Conservation (phyloP, 2,329 filamentous ascomycete species). For the Cordyceps farinosa region DNA sequence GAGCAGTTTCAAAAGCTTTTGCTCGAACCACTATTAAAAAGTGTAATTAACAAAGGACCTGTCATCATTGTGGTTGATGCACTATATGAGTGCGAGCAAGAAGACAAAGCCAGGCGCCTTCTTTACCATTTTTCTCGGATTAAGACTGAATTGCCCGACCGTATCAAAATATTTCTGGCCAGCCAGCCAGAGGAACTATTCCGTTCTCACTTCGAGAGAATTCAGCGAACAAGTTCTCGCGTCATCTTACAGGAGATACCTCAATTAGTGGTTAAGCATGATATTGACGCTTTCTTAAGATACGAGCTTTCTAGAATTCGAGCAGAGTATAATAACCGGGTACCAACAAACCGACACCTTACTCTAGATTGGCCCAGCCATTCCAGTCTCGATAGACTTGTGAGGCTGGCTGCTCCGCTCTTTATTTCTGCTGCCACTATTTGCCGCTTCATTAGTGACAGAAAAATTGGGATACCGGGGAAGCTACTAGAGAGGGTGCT, state of each 20-base stretch:
- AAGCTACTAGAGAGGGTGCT: constrained; percentile 26
- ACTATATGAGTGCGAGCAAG: constrained; percentile 12
- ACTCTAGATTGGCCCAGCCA: constrained; percentile 29
- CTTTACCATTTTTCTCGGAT: constrained; percentile 17
- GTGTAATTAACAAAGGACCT: constrained; percentile 16
- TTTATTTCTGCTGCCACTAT: constrained; percentile 25
- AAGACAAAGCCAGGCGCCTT: background rate
- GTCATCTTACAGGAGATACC: constrained; percentile 37
- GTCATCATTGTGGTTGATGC: constrained; percentile 10
- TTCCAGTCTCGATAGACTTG: background rate
- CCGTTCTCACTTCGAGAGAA: constrained; percentile 22
- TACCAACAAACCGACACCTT: constrained; percentile 17
- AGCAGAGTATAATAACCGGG: constrained; percentile 22
- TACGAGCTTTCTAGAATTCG: constrained; percentile 30
- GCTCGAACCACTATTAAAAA: background rate
- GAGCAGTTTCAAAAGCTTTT: constrained; percentile 11
- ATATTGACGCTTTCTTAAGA: constrained; percentile 35
- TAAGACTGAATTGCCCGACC: constrained; percentile 20
- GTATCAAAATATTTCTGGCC: constrained; percentile 37
- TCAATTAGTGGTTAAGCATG: constrained; percentile 29
- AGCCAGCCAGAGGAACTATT: constrained; percentile 40
- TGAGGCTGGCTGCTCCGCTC: constrained; percentile 16
- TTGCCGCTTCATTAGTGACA: constrained; percentile 23
- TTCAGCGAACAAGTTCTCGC: too few species aligned
- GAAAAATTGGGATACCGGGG: constrained; percentile 20